A percentile compares a stretch with the other conserved stretches of the same genome.
phyloP scores from a whole-genome alignment of 2,329 filamentous ascomycete species.

The Truncatella angustata region DNA sequence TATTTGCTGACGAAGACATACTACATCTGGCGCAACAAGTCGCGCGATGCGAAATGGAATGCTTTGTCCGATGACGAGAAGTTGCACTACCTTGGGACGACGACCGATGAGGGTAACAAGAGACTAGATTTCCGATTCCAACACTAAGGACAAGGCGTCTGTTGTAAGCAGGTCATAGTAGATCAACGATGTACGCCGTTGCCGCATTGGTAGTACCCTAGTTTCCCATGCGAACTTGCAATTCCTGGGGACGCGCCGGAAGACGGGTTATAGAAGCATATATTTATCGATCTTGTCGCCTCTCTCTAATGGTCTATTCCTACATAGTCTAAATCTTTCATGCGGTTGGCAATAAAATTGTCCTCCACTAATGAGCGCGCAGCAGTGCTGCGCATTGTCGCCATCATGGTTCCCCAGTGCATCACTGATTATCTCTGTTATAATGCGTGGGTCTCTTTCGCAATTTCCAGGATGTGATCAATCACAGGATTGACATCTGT shows the following conservation, averaged over 20 bases:
- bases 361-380: too few relatives aligned
- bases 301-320: too few relatives aligned
- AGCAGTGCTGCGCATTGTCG: neutral
- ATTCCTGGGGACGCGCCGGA: too few relatives aligned
- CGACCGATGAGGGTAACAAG: conserved; percentile 22
- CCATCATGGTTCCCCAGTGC: neutral
- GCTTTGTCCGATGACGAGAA: conserved; percentile 19
- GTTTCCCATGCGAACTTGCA: too few relatives aligned
- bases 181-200: too few relatives aligned
- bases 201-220: too few relatives aligned
- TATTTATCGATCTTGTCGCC: too few relatives aligned
- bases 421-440: neutral
- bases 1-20: conserved; percentile 34
- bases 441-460: conserved; percentile 41
- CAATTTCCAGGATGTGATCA: conserved; percentile 49
- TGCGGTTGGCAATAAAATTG: too few relatives aligned
- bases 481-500: conserved; percentile 61
- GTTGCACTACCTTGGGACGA: conserved; percentile 18
- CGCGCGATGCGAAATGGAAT: conserved; percentile 17
- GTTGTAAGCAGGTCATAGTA: too few relatives aligned
- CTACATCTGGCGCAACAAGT: conserved; percentile 39
- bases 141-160: too few relatives aligned
- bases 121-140: conserved; percentile 25
- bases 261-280: too few relatives aligned
- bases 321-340: too few relatives aligned